phyloP scores from a whole-genome alignment of 1,139 yeast genomes.

The Geotrichum restrictum region DNA sequence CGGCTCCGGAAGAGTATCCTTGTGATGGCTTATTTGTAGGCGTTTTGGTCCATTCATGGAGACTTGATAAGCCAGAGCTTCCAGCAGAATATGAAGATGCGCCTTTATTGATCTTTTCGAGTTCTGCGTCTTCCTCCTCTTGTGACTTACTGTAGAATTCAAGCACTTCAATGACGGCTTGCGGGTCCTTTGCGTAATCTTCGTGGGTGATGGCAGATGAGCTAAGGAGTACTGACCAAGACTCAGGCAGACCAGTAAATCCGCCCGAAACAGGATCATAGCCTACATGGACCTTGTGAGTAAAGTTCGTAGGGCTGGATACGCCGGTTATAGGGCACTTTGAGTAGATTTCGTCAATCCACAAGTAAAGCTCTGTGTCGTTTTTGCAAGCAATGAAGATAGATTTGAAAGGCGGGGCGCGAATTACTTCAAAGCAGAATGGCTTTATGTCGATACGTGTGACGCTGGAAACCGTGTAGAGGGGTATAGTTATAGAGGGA shows the following conservation, averaged over 20 bases:
- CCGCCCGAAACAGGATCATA: constrained; percentile 45
- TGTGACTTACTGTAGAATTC: constrained; percentile 60
- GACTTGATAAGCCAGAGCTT: constrained; percentile 17
- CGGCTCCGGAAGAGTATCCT: constrained; percentile 6
- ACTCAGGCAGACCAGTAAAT: constrained; percentile 47
- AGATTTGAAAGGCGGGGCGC: constrained; percentile 50
- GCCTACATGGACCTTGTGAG: constrained; percentile 47
- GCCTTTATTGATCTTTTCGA: constrained; percentile 1
- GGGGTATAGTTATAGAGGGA: constrained; percentile 49
- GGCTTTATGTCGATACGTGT: constrained; percentile 64
- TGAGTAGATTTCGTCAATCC: constrained; percentile 87
- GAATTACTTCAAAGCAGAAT: constrained; percentile 73
- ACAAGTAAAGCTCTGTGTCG: constrained; percentile 75
- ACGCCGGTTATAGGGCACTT: constrained; percentile 79
- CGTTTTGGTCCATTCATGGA: constrained; percentile 35
- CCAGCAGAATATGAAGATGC: constrained; percentile 6
- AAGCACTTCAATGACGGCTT: constrained; percentile 73
- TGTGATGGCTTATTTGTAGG: constrained; percentile 26
- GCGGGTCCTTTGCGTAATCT: constrained; percentile 46
- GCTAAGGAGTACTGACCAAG: constrained; percentile 43
- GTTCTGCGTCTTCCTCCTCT: constrained; percentile 19
- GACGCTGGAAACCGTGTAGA: constrained; percentile 54
- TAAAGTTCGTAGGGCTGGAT: constrained; percentile 46
- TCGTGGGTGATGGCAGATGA: constrained; percentile 47
- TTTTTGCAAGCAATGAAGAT: constrained; percentile 71